phyloP scores from a whole-genome alignment of 805 yeast species.

The Ogataea henricii region DNA sequence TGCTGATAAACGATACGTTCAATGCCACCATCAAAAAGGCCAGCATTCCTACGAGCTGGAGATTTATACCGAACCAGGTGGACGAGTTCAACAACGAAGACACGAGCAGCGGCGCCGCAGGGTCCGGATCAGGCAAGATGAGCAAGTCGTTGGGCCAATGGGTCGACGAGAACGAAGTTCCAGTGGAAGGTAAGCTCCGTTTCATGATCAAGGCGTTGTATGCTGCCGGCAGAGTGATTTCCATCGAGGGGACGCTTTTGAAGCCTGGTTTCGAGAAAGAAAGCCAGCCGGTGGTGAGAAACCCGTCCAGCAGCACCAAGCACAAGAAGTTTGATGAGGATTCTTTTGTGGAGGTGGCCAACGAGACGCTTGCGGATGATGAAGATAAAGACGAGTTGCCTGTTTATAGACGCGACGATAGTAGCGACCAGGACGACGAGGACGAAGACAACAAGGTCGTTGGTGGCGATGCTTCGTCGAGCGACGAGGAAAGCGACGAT shows the following conservation, averaged over 20 bases:
- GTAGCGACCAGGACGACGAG: constrained; percentile 24
- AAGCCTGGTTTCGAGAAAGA: constrained; percentile 58
- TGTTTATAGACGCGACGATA: constrained; percentile 21
- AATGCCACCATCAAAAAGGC: constrained; percentile 88
- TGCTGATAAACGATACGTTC: constrained; percentile 88
- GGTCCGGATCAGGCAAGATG: constrained; percentile 19
- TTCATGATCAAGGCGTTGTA: constrained; percentile 74
- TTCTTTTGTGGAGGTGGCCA: constrained; percentile 10
- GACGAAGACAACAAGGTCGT: constrained; percentile 32
- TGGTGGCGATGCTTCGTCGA: constrained; percentile 26
- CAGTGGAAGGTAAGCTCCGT: constrained; percentile 78
- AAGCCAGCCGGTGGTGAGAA: constrained; percentile 51
- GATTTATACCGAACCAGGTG: constrained; percentile 75
- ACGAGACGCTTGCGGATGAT: constrained; percentile 15
- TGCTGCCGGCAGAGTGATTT: constrained; percentile 78
- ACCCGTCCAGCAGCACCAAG: constrained; percentile 23
- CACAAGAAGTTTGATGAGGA: constrained; percentile 46
- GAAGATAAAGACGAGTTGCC: constrained; percentile 28
- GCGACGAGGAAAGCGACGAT: constrained; percentile 20
- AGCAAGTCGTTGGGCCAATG: constrained; percentile 74
- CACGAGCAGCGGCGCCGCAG: constrained; percentile 4
- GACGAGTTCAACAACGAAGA: constrained; percentile 47
- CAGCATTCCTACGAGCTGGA: constrained; percentile 86
- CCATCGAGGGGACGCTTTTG: constrained; percentile 84
- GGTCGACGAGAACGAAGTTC: constrained; percentile 73